A percentile compares a stretch with the other conserved stretches of the same genome.
These are phyloP conservation scores for Suhomyces prunicola DNA, from an alignment of 805 yeast species.

Conservation along the genomic window DNA sequence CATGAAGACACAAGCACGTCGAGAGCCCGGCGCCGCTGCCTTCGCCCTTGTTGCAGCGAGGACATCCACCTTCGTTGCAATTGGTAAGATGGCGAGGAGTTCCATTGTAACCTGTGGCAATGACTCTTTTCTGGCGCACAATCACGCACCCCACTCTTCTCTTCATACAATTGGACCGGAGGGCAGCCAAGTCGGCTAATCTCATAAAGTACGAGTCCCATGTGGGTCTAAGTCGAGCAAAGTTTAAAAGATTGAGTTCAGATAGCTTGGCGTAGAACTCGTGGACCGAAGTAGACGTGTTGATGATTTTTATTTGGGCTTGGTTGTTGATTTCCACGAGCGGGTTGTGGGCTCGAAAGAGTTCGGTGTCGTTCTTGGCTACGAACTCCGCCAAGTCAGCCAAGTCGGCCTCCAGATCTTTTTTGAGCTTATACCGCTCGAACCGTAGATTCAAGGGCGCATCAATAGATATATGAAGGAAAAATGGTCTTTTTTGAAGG, in stretches of 20 bases:
- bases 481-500: slow-evolving; percentile 72
- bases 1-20: slow-evolving; percentile 92
- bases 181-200: slow-evolving; percentile 88
- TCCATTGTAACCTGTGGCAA: slow-evolving; percentile 97
- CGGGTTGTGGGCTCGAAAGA: slow-evolving; percentile 47
- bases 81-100: slow-evolving; percentile 86
- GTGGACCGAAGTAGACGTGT: slow-evolving; percentile 35
- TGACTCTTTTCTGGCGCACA: slow-evolving; percentile 77
- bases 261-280: slow-evolving; percentile 38
- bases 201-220: slow-evolving; percentile 98
- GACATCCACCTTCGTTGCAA: slow-evolving; percentile 96
- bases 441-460: slow-evolving; percentile 60
- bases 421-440: slow-evolving; percentile 25
- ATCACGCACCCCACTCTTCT: slow-evolving; percentile 95
- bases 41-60: slow-evolving; percentile 75
- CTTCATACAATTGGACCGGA: slow-evolving; percentile 94
- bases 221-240: slow-evolving; percentile 68
- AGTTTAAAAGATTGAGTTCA: slow-evolving; percentile 34
- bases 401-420: not conserved
- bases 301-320: slow-evolving; percentile 44
- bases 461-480: slow-evolving; percentile 73
- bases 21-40: slow-evolving; percentile 62
- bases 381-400: slow-evolving; percentile 34
- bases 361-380: slow-evolving; percentile 30
- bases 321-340: slow-evolving; percentile 57